Evolutionary conservation across 2,329 filamentous ascomycete genomes (phyloP).

Genomic region (Exophiala oligosperma): DNA sequence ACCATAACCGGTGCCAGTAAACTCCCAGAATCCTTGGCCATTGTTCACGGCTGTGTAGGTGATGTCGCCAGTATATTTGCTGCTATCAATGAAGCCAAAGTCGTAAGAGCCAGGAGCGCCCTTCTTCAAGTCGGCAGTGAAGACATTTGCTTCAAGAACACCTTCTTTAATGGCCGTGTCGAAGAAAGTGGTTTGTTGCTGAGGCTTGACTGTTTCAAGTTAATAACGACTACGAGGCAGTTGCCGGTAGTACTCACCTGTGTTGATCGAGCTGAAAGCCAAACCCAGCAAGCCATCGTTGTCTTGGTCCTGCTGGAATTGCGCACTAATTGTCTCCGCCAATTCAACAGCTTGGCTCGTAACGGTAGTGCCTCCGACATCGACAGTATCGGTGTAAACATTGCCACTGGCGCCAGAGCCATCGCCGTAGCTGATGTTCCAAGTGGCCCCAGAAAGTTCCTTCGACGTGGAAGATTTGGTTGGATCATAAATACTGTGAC

Average conservation of each 20-base stretch:
- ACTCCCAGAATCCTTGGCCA: conserved; percentile 64
- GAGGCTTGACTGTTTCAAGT: conserved; percentile 43
- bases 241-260: conserved; percentile 31
- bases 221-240: not conserved
- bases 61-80: conserved; percentile 60
- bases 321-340: conserved; percentile 57
- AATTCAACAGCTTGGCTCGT: conserved; percentile 65
- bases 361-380: conserved; percentile 60
- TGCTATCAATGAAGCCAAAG: conserved; percentile 60
- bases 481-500: conserved; percentile 61
- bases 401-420: conserved; percentile 62
- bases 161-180: conserved; percentile 54
- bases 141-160: conserved; percentile 51
- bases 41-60: conserved; percentile 56
- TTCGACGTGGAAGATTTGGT: conserved; percentile 44
- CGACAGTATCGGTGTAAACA: conserved; percentile 66
- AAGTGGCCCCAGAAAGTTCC: conserved; percentile 51
- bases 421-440: conserved; percentile 66
- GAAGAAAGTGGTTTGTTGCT: conserved; percentile 58
- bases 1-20: conserved; percentile 57
- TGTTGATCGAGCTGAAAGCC: conserved; percentile 61
- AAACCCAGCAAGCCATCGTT: conserved; percentile 63
- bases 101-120: conserved; percentile 54
- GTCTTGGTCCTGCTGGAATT: conserved; percentile 52
- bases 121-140: conserved; percentile 57